Percentiles rank a stretch among this genome's conserved stretches.
phyloP scores from a whole-genome alignment of 148 eudicot genomes.

The Amaranthus cruentus region DNA sequence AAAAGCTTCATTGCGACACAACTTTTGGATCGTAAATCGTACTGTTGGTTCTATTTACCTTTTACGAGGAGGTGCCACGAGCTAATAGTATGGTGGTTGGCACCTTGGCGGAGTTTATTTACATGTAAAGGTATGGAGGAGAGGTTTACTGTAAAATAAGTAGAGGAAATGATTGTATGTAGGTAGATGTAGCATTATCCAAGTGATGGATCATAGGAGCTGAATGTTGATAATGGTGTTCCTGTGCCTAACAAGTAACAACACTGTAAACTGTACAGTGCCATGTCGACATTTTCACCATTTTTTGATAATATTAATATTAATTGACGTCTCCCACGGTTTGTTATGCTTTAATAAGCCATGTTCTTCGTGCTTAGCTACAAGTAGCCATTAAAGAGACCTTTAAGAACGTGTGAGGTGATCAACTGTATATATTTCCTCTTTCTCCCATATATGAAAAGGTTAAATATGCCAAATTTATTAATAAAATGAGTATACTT shows the following conservation, averaged over 20 bases:
- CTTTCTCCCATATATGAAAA: too few relatives aligned
- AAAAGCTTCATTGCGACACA: background rate
- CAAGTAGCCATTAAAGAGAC: too few relatives aligned
- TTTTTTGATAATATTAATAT: background rate
- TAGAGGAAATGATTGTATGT: constrained; percentile 28
- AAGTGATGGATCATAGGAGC: constrained; percentile 18
- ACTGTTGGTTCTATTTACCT: background rate
- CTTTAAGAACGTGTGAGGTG: too few relatives aligned
- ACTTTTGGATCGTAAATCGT: background rate
- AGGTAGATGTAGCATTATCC: constrained; percentile 27
- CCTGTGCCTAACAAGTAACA: constrained; percentile 4
- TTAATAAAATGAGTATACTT: too few relatives aligned
- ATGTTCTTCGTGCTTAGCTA: too few relatives aligned
- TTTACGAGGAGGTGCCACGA: background rate
- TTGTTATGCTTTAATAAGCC: too few relatives aligned
- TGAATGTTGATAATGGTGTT: constrained; percentile 9
- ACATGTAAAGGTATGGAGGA: constrained; percentile 19
- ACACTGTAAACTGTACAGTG: constrained; percentile 24
- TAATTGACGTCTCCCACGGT: too few relatives aligned
- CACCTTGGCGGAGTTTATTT: background rate
- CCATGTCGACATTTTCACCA: constrained; percentile 1
- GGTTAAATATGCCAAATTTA: too few relatives aligned
- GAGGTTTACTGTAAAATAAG: constrained; percentile 25
- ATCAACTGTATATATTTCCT: too few relatives aligned
- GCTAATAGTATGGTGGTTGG: background rate